phyloP scores from a whole-genome alignment of 257 asterid genomes.

The Solanum dulcamara region DNA sequence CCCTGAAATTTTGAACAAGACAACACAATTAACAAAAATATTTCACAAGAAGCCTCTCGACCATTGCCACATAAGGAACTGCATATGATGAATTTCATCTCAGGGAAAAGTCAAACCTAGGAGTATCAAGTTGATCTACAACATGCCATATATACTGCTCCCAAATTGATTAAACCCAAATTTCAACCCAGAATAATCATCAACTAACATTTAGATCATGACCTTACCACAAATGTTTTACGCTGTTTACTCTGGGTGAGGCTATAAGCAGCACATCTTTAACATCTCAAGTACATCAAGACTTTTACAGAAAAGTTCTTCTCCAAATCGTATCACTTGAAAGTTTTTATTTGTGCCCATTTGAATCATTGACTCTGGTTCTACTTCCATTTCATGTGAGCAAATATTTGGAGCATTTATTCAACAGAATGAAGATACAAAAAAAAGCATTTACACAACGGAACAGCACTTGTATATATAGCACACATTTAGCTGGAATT shows the following conservation, averaged over 20 bases:
- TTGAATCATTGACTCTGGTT: background rate
- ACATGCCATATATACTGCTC: background rate
- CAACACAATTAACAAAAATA: background rate
- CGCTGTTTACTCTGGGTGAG: background rate
- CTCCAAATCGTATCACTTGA: background rate
- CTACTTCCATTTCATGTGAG: background rate
- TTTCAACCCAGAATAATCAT: background rate
- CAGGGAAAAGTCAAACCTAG: background rate
- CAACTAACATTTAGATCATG: background rate
- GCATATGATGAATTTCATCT: background rate
- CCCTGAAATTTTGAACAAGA: constrained; percentile 30
- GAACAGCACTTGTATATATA: background rate
- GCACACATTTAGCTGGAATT: background rate
- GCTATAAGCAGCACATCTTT: background rate
- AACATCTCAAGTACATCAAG: background rate
- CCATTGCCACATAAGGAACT: background rate
- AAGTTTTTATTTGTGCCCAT: background rate
- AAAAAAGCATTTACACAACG: background rate
- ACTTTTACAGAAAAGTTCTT: background rate
- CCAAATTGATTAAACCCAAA: background rate
- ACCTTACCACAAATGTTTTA: background rate
- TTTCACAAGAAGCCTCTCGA: background rate
- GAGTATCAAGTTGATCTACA: background rate
- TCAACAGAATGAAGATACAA: background rate
- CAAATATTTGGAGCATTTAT: background rate